Percentiles rank a stretch among this genome's conserved stretches.
These are phyloP conservation scores for Emmonsiellopsis sp. DNA, from an alignment of 2,329 filamentous ascomycete genomes.

Conservation along the genomic window DNA sequence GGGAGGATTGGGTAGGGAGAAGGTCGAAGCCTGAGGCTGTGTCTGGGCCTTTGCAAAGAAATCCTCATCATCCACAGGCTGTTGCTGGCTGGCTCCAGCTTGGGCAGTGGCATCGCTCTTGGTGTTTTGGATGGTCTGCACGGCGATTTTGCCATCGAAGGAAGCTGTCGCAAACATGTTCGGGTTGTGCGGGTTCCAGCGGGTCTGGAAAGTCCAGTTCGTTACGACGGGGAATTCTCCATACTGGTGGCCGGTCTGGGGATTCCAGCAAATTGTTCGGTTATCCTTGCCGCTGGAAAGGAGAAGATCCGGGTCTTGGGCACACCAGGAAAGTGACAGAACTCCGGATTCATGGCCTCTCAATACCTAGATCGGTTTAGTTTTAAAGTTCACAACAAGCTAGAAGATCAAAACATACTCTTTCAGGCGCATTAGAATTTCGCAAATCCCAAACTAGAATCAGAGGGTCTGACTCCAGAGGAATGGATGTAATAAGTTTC, in stretches of 20 bases:
- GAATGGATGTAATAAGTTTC: constrained; percentile 84
- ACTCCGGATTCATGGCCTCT: constrained; percentile 92
- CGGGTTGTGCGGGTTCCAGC: constrained; percentile 89
- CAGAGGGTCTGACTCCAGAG: constrained; percentile 77
- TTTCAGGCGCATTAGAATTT: constrained; percentile 89
- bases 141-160: constrained; percentile 89
- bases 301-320: constrained; percentile 77
- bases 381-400: neutral
- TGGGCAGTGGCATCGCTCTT: constrained; percentile 62
- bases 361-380: constrained; percentile 48
- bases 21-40: constrained; percentile 81
- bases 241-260: constrained; percentile 74
- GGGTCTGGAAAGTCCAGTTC: constrained; percentile 98
- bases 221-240: constrained; percentile 95
- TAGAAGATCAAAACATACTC: constrained; percentile 23
- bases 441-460: constrained; percentile 91
- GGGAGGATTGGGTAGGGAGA: constrained; percentile 75
- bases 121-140: constrained; percentile 92
- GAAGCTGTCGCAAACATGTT: constrained; percentile 88
- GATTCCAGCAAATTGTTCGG: constrained; percentile 90
- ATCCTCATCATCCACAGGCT: constrained; percentile 76
- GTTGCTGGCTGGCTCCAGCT: constrained; percentile 51
- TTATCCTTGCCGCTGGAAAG: constrained; percentile 97
- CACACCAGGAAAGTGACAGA: constrained; percentile 89
- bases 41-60: constrained; percentile 93